These are phyloP conservation scores for Chaetomium olivaceum DNA, from an alignment of 2,329 filamentous ascomycete genomes.

Conservation along the genomic window DNA sequence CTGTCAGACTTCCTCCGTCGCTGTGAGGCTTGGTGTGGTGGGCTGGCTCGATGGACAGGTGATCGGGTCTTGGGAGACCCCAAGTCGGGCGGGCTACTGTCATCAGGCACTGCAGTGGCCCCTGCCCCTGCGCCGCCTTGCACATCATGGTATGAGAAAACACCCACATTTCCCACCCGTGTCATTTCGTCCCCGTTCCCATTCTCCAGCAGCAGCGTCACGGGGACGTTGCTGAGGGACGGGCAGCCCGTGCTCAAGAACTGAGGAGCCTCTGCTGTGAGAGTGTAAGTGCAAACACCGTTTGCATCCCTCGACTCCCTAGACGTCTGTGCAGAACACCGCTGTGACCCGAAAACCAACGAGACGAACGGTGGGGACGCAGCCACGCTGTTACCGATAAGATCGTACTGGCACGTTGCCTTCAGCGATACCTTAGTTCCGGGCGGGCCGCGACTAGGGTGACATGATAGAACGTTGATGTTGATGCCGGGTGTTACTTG, in stretches of 20 bases:
- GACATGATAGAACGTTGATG: slow-evolving; percentile 61
- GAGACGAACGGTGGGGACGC: slow-evolving; percentile 59
- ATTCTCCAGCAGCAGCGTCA: slow-evolving; percentile 56
- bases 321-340: slow-evolving; percentile 66
- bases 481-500: slow-evolving; percentile 59
- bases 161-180: slow-evolving; percentile 48
- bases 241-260: slow-evolving; percentile 52
- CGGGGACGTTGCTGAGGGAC: slow-evolving; percentile 51
- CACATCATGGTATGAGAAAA: slow-evolving; percentile 46
- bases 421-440: slow-evolving; percentile 73
- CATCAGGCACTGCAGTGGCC: slow-evolving; percentile 36
- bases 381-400: slow-evolving; percentile 53
- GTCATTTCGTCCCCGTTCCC: slow-evolving; percentile 55
- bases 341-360: slow-evolving; percentile 76
- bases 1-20: slow-evolving; percentile 37
- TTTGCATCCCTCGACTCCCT: slow-evolving; percentile 59
- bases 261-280: slow-evolving; percentile 71
- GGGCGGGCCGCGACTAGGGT: slow-evolving; percentile 66
- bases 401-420: slow-evolving; percentile 73
- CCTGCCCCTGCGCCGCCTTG: slow-evolving; percentile 31
- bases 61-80: slow-evolving; percentile 47
- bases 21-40: slow-evolving; percentile 39
- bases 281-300: slow-evolving; percentile 66
- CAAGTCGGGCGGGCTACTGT: slow-evolving; percentile 42
- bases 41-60: slow-evolving; percentile 48